A percentile compares a stretch with the other conserved stretches of the same genome.
These are phyloP conservation scores for Eleusine coracana DNA, from an alignment of 176 grass and related monocot genomes.

Conservation along the genomic window DNA sequence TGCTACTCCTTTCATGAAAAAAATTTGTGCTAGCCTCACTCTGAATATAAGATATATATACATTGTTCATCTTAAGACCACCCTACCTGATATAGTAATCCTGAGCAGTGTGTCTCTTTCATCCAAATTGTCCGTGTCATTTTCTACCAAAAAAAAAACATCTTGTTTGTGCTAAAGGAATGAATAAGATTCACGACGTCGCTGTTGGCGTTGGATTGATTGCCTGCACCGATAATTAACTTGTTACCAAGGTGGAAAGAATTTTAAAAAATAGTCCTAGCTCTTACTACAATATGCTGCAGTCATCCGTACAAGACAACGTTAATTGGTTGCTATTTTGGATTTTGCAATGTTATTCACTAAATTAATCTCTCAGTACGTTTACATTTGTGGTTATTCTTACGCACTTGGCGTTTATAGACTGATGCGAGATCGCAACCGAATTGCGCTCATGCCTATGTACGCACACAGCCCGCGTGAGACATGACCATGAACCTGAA, in stretches of 20 bases:
- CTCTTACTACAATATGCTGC: background rate
- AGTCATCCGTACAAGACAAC: constrained; percentile 14
- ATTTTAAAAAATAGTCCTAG: background rate
- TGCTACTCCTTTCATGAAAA: no score
- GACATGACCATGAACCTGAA: no score
- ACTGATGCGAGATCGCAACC: background rate
- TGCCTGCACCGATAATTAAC: background rate
- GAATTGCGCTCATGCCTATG: no score
- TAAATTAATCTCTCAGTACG: background rate
- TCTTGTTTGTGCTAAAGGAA: background rate
- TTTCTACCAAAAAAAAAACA: background rate
- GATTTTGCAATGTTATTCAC: constrained; percentile 8
- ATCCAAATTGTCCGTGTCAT: background rate
- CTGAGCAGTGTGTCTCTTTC: no score
- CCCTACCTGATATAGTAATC: background rate
- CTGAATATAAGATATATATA: background rate
- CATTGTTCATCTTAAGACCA: background rate
- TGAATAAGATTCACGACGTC: background rate
- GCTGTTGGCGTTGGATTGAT: background rate
- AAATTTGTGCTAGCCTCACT: no score
- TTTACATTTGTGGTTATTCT: background rate
- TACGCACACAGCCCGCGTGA: no score
- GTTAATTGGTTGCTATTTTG: constrained; percentile 23
- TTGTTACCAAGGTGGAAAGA: background rate
- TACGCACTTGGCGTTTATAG: background rate